Evolutionary conservation across 2,329 filamentous ascomycete species (phyloP).

Genomic region (Monosporascus cannonballus): DNA sequence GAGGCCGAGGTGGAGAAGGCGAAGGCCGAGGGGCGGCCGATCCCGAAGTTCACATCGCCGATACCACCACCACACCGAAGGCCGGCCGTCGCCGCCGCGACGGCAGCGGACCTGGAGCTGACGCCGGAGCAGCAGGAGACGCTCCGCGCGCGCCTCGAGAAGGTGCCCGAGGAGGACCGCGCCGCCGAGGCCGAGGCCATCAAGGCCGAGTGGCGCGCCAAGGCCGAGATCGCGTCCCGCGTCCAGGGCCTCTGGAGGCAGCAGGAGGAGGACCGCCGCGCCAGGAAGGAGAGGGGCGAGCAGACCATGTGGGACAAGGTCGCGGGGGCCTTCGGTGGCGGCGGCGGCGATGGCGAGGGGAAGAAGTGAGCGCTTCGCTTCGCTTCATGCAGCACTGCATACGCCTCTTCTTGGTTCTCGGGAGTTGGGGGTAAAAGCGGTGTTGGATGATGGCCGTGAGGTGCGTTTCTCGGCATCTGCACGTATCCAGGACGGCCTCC

Average conservation of each 20-base stretch:
- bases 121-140: constrained; percentile 42
- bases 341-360: constrained; percentile 8
- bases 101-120: constrained; percentile 18
- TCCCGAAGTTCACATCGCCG: constrained; percentile 54
- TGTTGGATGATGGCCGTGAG: too few relatives aligned
- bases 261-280: constrained; percentile 46
- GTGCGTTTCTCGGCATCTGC: too few relatives aligned
- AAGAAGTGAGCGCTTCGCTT: constrained; percentile 5
- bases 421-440: too few relatives aligned
- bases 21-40: constrained; percentile 51
- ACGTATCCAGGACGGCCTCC: too few relatives aligned
- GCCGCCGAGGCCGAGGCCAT: constrained; percentile 59
- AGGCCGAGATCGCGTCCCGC: constrained; percentile 51
- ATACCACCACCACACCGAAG: constrained; percentile 33
- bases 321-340: constrained; percentile 21
- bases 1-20: constrained; percentile 69
- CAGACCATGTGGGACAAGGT: constrained; percentile 37
- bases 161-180: constrained; percentile 52
- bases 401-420: too few relatives aligned
- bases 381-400: too few relatives aligned
- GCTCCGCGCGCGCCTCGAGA: constrained; percentile 50
- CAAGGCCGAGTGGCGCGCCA: constrained; percentile 55
- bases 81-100: constrained; percentile 9
- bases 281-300: constrained; percentile 51
- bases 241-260: constrained; percentile 51